Conservation (phyloP, 768 basidiomycete species). For the Lentinula sp. region DNA sequence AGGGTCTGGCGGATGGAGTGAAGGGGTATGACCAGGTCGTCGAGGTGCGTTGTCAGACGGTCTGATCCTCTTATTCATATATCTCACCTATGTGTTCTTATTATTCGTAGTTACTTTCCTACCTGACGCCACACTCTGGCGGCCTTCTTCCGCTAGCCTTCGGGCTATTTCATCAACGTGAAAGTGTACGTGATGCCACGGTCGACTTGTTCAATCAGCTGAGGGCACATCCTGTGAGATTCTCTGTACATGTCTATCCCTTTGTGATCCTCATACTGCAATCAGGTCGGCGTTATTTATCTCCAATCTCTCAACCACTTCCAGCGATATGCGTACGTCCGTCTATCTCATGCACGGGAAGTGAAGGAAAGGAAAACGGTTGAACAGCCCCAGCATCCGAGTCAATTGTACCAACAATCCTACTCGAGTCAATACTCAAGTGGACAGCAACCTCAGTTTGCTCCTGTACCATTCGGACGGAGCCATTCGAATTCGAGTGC, state of each 20-base stretch:
- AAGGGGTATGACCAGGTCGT: slow-evolving; percentile 83
- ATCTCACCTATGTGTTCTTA: slow-evolving; percentile 3
- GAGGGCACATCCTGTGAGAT: slow-evolving; percentile 65
- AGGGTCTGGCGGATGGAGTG: slow-evolving; percentile 63
- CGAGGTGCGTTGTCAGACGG: slow-evolving; percentile 48
- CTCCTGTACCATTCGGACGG: not conserved
- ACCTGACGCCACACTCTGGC: slow-evolving; percentile 67
- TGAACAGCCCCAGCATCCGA: not conserved
- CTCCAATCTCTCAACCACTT: slow-evolving; percentile 82
- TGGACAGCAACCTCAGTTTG: not conserved
- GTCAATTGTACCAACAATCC: not conserved
- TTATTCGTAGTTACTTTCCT: slow-evolving; percentile 64
- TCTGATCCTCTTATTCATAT: not conserved
- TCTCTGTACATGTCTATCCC: slow-evolving; percentile 1
- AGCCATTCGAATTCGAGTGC: slow-evolving; percentile 6
- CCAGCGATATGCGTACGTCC: slow-evolving; percentile 81
- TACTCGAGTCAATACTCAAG: not conserved
- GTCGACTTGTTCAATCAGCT: slow-evolving; percentile 82
- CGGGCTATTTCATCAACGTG: slow-evolving; percentile 84
- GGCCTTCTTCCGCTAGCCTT: slow-evolving; percentile 85
- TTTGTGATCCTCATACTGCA: not conserved
- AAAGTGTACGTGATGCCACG: slow-evolving; percentile 69
- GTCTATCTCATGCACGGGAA: slow-evolving; percentile 71
- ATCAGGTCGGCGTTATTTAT: slow-evolving; percentile 73
- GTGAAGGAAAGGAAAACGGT: not conserved